phyloP scores from a whole-genome alignment of 169 alveolate species.

The Fabrea salina region DNA sequence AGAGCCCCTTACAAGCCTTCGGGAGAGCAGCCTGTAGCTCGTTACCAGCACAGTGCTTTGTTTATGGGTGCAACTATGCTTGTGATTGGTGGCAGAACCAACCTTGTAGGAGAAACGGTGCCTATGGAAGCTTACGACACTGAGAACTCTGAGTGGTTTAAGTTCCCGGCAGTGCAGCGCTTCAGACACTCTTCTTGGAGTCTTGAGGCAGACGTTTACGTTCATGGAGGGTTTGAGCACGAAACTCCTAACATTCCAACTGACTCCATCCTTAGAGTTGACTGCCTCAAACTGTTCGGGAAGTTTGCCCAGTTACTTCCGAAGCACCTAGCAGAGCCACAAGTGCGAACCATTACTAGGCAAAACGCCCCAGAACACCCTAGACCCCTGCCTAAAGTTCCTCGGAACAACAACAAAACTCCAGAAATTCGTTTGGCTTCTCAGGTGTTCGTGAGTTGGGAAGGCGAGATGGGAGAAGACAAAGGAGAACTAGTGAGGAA shows the following conservation, averaged over 20 bases:
- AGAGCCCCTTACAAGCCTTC: constrained; percentile 92
- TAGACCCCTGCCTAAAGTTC: constrained; percentile 4
- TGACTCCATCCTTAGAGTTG: constrained; percentile 81
- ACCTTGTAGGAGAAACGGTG: constrained; percentile 84
- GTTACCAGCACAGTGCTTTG: constrained; percentile 85
- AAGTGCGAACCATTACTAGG: neutral
- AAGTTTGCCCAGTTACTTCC: neutral
- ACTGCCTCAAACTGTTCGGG: neutral
- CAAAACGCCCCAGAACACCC: neutral
- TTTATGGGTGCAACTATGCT: constrained; percentile 91
- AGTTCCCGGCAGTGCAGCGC: constrained; percentile 88
- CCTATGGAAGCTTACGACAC: constrained; percentile 93
- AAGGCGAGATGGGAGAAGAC: neutral
- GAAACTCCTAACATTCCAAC: constrained; percentile 82
- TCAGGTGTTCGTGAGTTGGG: neutral
- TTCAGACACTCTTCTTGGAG: constrained; percentile 94
- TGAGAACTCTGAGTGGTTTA: constrained; percentile 94
- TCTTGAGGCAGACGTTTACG: constrained; percentile 82
- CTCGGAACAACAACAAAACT: constrained; percentile 3
- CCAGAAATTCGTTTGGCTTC: neutral
- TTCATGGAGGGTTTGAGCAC: constrained; percentile 96
- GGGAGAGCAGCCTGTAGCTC: constrained; percentile 85
- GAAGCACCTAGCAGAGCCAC: neutral
- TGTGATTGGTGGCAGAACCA: constrained; percentile 96
- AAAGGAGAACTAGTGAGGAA: neutral